These are phyloP conservation scores for Hypomyces rosellus DNA, from an alignment of 2,329 filamentous ascomycete species.

Conservation along the genomic window DNA sequence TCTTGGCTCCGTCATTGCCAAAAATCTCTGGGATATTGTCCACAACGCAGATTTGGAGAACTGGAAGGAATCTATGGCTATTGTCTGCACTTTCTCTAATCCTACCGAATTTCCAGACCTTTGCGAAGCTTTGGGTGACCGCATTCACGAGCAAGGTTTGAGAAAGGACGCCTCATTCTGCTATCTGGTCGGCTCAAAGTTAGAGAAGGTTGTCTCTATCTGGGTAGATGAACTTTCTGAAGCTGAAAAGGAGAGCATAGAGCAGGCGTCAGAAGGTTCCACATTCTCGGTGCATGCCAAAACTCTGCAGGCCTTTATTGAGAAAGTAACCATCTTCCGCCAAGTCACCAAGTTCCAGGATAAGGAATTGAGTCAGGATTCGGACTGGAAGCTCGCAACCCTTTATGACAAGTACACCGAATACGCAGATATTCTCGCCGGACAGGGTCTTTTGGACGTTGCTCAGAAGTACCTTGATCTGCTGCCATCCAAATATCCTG, in stretches of 20 bases:
- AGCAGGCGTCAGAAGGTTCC: constrained; percentile 64
- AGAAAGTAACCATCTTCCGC: constrained; percentile 97
- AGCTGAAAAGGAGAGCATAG: constrained; percentile 66
- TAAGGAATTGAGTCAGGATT: constrained; percentile 59
- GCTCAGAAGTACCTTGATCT: constrained; percentile 90
- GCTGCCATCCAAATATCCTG: constrained; percentile 74
- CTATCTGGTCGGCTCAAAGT: constrained; percentile 88
- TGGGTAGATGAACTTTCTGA: constrained; percentile 90
- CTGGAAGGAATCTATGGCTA: constrained; percentile 97
- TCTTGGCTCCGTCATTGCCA: constrained; percentile 83
- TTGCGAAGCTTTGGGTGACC: constrained; percentile 89
- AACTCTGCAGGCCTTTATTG: constrained; percentile 86
- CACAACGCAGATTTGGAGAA: constrained; percentile 88
- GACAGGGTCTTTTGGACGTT: constrained; percentile 77
- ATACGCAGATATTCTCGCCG: constrained; percentile 90
- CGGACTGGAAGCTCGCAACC: constrained; percentile 81
- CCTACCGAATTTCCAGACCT: constrained; percentile 88
- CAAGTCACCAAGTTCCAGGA: constrained; percentile 90
- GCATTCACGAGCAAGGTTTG: constrained; percentile 69
- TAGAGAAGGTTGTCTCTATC: constrained; percentile 93
- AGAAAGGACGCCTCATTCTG: constrained; percentile 94
- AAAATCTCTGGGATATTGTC: constrained; percentile 97
- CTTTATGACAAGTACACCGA: constrained; percentile 95
- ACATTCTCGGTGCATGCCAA: constrained; percentile 88
- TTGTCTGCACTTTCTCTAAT: constrained; percentile 90